phyloP scores from a whole-genome alignment of 192 early-diverging fungal species.

The Coemansia pectinata region DNA sequence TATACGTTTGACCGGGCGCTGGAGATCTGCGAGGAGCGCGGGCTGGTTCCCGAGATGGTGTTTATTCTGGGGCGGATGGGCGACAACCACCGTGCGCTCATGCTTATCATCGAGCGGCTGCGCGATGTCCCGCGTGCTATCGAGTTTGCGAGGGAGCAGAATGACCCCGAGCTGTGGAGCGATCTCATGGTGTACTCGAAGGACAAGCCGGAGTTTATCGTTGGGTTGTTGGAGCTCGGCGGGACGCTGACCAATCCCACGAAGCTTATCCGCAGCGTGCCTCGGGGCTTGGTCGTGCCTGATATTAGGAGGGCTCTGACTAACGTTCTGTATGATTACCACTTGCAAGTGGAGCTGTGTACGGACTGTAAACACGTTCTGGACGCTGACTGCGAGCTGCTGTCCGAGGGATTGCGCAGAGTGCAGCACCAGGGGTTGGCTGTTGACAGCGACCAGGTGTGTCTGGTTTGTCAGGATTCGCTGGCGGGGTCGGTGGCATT shows the following conservation, averaged over 20 bases:
- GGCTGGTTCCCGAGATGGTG: slow-evolving; percentile 97
- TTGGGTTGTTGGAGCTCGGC: slow-evolving; percentile 87
- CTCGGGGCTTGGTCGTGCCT: slow-evolving; percentile 75
- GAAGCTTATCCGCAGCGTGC: slow-evolving; percentile 76
- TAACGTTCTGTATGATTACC: slow-evolving; percentile 89
- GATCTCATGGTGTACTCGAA: slow-evolving; percentile 90
- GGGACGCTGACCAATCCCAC: slow-evolving; percentile 86
- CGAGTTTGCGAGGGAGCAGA: slow-evolving; percentile 97
- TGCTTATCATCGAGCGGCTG: slow-evolving; percentile 89
- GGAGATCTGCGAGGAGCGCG: slow-evolving; percentile 76
- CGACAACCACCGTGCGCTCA: slow-evolving; percentile 88
- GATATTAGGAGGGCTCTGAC: slow-evolving; percentile 80
- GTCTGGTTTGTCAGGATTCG: slow-evolving; percentile 35
- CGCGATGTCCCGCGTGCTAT: slow-evolving; percentile 93
- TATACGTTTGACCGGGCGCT: slow-evolving; percentile 75
- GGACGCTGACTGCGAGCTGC: slow-evolving; percentile 78
- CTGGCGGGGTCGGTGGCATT: slow-evolving; percentile 54
- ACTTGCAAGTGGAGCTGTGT: slow-evolving; percentile 86
- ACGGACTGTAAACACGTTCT: slow-evolving; percentile 92
- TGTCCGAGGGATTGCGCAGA: slow-evolving; percentile 69
- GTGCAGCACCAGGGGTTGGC: slow-evolving; percentile 69
- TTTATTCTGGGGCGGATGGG: slow-evolving; percentile 97
- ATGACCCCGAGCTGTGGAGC: slow-evolving; percentile 93
- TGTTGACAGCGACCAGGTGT: slow-evolving; percentile 54
- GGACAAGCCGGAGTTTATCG: slow-evolving; percentile 98